Evolutionary conservation across 371 early-diverging fungal species (phyloP), one percentile per base, ranked within the genome.

Genomic region (Rhizomucor miehei): DNA sequence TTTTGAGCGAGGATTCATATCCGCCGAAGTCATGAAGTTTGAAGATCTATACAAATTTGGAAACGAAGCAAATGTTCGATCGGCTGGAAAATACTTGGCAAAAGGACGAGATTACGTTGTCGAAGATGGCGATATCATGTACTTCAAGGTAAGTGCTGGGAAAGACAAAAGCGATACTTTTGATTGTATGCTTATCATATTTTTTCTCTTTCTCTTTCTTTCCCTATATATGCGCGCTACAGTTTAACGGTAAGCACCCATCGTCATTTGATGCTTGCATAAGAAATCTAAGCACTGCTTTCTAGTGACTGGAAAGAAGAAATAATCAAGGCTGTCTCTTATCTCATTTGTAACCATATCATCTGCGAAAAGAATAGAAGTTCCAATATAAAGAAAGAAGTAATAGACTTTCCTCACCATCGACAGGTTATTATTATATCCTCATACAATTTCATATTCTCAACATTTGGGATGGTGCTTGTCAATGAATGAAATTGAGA

Each of bases 31-130:
- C 13, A 90, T 92, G 86, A 82, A 82, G 37, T 92, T 74, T 57
- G 52, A 54, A 8, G 77, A 77, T 50, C 63, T 95, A 34, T 69
- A 83, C 47, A 82, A 88, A 52, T 64, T 83, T 38, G 86, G 88
- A 14, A 69, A 69, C 21, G 77, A 77, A 54, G 51, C 57, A 19
- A 61, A 66, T 36, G 77, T 77, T 1, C 62, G 65, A 14, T 45
- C 71, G 21, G 63, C 64, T 13, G 77, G 77, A 11, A 77, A 73
- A 73, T 96, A 92, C 74, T 55, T 82, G 47, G 88, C 89, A 69
- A 96, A 97, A 77, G 99, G 99, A 44, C 95, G 90, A 71, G 95
- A 93, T 6, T 98, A 99, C 56, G 75, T 87, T 13, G 94, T 99
- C 36, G 88, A 92, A 66, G 97, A 98, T 75, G 99, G 99, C 6